These are phyloP conservation scores for Discostella stelligeroides DNA, from an alignment of 108 stramenopile species.

Conservation along the genomic window DNA sequence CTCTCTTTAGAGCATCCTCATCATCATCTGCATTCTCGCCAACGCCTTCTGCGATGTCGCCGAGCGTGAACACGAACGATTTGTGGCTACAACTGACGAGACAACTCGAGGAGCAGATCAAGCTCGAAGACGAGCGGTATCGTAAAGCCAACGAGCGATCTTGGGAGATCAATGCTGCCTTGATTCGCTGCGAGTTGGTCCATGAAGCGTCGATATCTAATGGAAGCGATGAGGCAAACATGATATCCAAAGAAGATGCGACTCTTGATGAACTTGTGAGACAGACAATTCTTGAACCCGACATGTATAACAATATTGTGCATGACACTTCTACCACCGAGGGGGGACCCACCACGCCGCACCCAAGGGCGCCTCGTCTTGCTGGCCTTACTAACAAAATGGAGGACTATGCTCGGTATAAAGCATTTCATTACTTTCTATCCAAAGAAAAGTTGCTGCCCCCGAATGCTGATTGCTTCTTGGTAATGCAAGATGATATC, in stretches of 20 bases:
- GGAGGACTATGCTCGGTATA: slow-evolving; percentile 68
- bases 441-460: slow-evolving; percentile 1
- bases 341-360: slow-evolving; percentile 8
- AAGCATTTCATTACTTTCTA: slow-evolving; percentile 26
- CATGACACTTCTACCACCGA: slow-evolving; percentile 6
- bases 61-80: slow-evolving; percentile 1
- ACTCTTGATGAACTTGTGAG: slow-evolving; percentile 20
- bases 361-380: slow-evolving; percentile 45
- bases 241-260: slow-evolving; percentile 20
- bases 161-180: slow-evolving; percentile 57
- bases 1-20: not conserved
- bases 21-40: not conserved
- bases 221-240: not conserved
- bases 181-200: slow-evolving; percentile 39
- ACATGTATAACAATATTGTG: slow-evolving; percentile 29
- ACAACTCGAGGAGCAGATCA: slow-evolving; percentile 6
- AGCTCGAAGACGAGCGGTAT: slow-evolving; percentile 4
- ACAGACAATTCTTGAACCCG: slow-evolving; percentile 17
- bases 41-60: not conserved
- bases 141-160: slow-evolving; percentile 22
- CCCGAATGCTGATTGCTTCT: not conserved
- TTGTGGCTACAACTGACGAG: not conserved
- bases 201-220: slow-evolving; percentile 30
- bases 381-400: slow-evolving; percentile 56
- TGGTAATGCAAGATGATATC: slow-evolving; percentile 3